phyloP scores from a whole-genome alignment of 176 grass and related monocot genomes.

The Carex cristatella region DNA sequence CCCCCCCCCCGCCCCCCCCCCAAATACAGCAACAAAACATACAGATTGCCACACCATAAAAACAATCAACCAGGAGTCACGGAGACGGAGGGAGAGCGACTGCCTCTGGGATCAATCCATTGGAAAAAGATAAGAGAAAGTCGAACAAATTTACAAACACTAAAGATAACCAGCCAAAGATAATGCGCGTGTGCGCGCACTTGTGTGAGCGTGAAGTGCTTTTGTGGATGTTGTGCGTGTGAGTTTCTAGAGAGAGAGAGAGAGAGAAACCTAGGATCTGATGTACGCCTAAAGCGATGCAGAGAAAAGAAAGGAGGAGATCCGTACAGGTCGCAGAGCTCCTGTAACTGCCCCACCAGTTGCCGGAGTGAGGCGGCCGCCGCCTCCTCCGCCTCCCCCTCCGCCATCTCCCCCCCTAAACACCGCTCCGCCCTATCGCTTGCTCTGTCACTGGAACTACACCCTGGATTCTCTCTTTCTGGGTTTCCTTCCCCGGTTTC shows the following conservation, averaged over 20 bases:
- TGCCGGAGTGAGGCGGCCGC: slow-evolving; percentile 73
- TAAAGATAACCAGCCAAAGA: neutral
- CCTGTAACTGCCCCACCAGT: slow-evolving; percentile 87
- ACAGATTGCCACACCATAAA: neutral
- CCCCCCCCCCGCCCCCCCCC: neutral
- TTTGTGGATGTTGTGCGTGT: neutral
- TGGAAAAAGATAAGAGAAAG: neutral
- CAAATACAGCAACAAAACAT: neutral
- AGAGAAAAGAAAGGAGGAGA: slow-evolving; percentile 41
- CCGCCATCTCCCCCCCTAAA: slow-evolving; percentile 17
- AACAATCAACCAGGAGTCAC: neutral
- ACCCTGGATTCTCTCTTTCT: neutral
- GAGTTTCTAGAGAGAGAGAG: no score
- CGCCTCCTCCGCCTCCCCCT: slow-evolving; percentile 46
- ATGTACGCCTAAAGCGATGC: slow-evolving; percentile 17
- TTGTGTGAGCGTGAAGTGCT: neutral
- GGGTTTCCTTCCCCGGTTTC: neutral
- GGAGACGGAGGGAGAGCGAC: neutral
- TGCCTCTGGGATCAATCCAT: neutral
- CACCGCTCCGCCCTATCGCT: neutral
- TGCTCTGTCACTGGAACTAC: neutral
- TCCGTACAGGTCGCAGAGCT: slow-evolving; percentile 91
- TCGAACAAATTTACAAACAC: neutral
- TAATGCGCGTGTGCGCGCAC: neutral
- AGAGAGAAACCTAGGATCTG: neutral